Conservation (phyloP, 805 yeast species). For the Starmera amethionina region DNA sequence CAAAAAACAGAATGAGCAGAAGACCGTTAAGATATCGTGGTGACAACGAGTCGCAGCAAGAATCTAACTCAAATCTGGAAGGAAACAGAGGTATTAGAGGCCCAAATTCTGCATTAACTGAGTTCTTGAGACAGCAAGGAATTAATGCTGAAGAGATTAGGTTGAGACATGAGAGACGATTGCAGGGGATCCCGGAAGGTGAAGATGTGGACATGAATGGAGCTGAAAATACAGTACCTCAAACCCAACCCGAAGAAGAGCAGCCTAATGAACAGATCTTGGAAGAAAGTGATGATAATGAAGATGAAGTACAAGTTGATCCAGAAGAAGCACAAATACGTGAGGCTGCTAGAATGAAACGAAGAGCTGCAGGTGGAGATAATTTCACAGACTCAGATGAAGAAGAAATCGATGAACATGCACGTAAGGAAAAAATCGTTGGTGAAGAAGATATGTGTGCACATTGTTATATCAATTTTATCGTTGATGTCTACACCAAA, state of each 20-base stretch:
- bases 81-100: slow-evolving; percentile 27
- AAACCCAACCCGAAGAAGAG: slow-evolving; percentile 16
- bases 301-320: slow-evolving; percentile 19
- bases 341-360: slow-evolving; percentile 21
- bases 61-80: background rate
- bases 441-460: slow-evolving; percentile 54
- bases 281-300: slow-evolving; percentile 21
- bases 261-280: slow-evolving; percentile 16
- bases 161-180: slow-evolving; percentile 28
- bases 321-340: slow-evolving; percentile 24
- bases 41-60: slow-evolving; percentile 2
- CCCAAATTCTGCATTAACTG: slow-evolving; percentile 83
- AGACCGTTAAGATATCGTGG: slow-evolving; percentile 17
- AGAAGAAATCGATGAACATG: slow-evolving; percentile 16
- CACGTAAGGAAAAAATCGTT: slow-evolving; percentile 17
- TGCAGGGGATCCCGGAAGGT: slow-evolving; percentile 7
- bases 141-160: slow-evolving; percentile 76
- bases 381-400: slow-evolving; percentile 28
- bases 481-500: slow-evolving; percentile 58
- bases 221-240: slow-evolving; percentile 15
- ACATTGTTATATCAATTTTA: slow-evolving; percentile 49
- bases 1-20: slow-evolving; percentile 14
- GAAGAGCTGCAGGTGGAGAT: slow-evolving; percentile 20
- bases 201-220: slow-evolving; percentile 14
- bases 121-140: slow-evolving; percentile 81